phyloP scores from a whole-genome alignment of 2,329 filamentous ascomycete genomes.

The Chaetomiaceae sp. region DNA sequence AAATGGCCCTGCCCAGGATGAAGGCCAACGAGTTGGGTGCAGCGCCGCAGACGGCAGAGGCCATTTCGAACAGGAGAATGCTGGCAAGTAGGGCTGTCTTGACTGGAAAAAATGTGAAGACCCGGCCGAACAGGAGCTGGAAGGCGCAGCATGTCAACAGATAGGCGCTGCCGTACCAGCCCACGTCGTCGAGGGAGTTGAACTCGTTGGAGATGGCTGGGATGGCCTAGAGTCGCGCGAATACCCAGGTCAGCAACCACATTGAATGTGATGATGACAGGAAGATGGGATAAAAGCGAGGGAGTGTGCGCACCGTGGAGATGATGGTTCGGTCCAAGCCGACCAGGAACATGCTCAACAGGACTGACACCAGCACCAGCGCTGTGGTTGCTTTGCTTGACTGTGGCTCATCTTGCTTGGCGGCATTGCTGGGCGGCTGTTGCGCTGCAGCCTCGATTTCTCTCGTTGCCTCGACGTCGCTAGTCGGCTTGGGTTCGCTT shows the following conservation, averaged over 20 bases:
- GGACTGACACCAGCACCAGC: conserved; percentile 7
- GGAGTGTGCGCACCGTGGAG: conserved; percentile 8
- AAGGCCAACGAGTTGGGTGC: conserved; percentile 30
- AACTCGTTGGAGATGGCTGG: conserved; percentile 20
- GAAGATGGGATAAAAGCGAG: too few species aligned
- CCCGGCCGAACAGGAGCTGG: conserved; percentile 29
- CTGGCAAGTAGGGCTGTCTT: conserved; percentile 23
- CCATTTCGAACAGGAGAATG: conserved; percentile 29
- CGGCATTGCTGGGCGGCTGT: not conserved
- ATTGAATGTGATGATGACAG: not conserved
- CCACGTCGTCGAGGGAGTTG: conserved; percentile 15
- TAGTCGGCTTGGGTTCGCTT: not conserved
- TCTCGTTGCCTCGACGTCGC: not conserved
- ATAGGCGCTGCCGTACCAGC: conserved; percentile 19
- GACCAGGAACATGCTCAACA: conserved; percentile 20
- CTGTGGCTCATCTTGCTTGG: not conserved
- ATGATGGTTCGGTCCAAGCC: conserved; percentile 17
- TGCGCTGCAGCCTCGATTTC: not conserved
- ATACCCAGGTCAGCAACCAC: not conserved
- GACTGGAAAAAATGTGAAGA: conserved; percentile 30
- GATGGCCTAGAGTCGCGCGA: conserved; percentile 12
- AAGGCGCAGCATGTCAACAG: conserved; percentile 27
- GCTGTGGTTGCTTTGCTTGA: not conserved
- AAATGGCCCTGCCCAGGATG: conserved; percentile 33
- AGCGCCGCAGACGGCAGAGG: conserved; percentile 31